Evolutionary conservation across 2,329 filamentous ascomycete genomes (phyloP).

Genomic region (Sphaerulina musiva): DNA sequence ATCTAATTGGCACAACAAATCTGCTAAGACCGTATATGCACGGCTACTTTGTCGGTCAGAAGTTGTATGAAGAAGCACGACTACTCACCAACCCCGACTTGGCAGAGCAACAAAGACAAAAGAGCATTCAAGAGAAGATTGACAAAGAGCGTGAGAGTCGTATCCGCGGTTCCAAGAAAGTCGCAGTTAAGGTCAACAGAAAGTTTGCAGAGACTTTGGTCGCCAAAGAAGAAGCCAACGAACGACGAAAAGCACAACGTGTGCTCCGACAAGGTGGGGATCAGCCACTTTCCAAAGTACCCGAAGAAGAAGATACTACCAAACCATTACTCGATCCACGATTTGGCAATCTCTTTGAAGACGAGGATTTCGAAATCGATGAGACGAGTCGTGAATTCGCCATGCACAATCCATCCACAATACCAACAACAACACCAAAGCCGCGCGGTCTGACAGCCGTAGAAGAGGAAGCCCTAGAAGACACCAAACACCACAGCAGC

Average conservation of each 20-base stretch:
- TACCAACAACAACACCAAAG: conserved; percentile 33
- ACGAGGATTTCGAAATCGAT: conserved; percentile 87
- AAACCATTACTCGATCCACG: conserved; percentile 66
- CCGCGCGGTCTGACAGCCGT: conserved; percentile 51
- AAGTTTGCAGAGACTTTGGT: conserved; percentile 57
- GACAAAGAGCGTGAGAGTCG: conserved; percentile 93
- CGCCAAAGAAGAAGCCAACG: conserved; percentile 63
- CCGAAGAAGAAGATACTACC: conserved; percentile 28
- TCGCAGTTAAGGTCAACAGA: conserved; percentile 83
- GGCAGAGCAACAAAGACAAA: conserved; percentile 85
- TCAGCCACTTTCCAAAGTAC: conserved; percentile 48
- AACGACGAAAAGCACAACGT: conserved; percentile 41
- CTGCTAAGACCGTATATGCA: conserved; percentile 96
- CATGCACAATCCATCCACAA: conserved; percentile 81
- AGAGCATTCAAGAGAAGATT: conserved; percentile 88
- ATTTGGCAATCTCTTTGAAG: conserved; percentile 83
- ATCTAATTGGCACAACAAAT: conserved; percentile 84
- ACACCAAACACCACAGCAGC: conserved; percentile 27
- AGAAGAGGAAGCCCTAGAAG: conserved; percentile 53
- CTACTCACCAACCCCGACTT: conserved; percentile 90
- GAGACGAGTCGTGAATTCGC: conserved; percentile 83
- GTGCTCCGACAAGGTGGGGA: conserved; percentile 56
- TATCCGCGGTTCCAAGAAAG: conserved; percentile 91
- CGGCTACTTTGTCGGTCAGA: conserved; percentile 93
- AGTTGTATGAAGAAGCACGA: conserved; percentile 88